Percentiles rank a stretch among this genome's conserved stretches.
phyloP scores from a whole-genome alignment of 2,329 filamentous ascomycete genomes.

The Colletotrichum sp. region DNA sequence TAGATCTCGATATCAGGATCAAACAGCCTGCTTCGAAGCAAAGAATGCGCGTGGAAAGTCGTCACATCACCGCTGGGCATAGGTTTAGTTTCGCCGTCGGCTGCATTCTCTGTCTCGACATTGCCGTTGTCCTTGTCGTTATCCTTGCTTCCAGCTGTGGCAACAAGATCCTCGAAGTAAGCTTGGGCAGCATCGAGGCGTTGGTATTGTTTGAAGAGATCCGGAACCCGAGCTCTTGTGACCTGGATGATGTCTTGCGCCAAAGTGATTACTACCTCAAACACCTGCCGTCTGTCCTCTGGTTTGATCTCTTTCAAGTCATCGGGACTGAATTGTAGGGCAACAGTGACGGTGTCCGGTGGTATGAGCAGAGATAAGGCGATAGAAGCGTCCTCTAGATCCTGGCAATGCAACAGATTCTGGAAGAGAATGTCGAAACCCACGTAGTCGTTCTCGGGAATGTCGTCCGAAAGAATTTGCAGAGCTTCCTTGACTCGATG shows the following conservation, averaged over 20 bases:
- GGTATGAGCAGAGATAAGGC: no score
- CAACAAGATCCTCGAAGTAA: not conserved
- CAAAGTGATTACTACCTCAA: not conserved
- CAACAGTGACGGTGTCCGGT: not conserved
- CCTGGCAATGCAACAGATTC: not conserved
- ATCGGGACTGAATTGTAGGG: not conserved
- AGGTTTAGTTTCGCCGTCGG: not conserved
- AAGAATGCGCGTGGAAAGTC: not conserved
- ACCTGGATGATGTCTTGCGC: not conserved
- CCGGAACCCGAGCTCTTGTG: not conserved
- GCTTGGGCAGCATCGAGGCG: not conserved
- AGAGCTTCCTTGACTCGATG: not conserved
- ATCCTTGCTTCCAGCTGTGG: not conserved
- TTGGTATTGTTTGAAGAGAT: not conserved
- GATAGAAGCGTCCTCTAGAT: not conserved
- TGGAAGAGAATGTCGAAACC: not conserved
- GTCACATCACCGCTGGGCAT: fast-evolving
- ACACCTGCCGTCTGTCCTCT: not conserved
- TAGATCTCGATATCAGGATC: not conserved
- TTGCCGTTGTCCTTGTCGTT: not conserved
- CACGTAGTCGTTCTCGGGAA: not conserved
- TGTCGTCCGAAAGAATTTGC: not conserved
- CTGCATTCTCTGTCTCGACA: not conserved
- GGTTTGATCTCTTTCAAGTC: not conserved
- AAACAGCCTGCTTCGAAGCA: not conserved